Percentiles rank a stretch among this genome's conserved stretches.
These are phyloP conservation scores for Vigna nakashimae DNA, from an alignment of 306 rosid species.

Conservation along the genomic window DNA sequence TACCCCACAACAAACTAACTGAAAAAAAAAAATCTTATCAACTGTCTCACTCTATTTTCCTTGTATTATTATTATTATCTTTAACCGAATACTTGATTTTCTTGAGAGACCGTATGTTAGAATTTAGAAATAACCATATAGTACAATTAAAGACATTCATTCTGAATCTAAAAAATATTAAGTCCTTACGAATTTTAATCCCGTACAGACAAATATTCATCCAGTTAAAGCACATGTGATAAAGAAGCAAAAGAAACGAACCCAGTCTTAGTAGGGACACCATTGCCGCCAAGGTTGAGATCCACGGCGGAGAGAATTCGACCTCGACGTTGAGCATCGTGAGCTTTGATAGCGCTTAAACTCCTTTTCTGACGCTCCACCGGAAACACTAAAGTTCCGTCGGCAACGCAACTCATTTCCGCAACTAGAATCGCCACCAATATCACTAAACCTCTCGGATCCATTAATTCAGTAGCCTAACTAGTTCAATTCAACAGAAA, in stretches of 20 bases:
- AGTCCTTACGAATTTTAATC: not conserved
- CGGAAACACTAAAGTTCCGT: constrained; percentile 67
- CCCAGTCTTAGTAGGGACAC: constrained; percentile 79
- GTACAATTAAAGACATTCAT: too few relatives aligned
- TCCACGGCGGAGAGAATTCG: constrained; percentile 81
- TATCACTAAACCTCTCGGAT: constrained; percentile 52
- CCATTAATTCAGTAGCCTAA: constrained; percentile 51
- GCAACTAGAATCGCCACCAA: constrained; percentile 48
- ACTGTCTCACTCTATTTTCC: not conserved
- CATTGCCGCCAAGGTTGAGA: constrained; percentile 86
- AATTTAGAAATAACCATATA: too few relatives aligned
- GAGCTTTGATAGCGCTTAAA: constrained; percentile 64
- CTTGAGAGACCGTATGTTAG: not conserved
- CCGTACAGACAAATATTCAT: not conserved
- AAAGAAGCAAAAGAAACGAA: constrained; percentile 22
- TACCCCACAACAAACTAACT: not conserved
- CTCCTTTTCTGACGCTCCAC: constrained; percentile 60
- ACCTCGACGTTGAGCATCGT: constrained; percentile 72
- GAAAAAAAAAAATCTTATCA: not conserved
- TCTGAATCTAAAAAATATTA: too few relatives aligned
- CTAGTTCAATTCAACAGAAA: constrained; percentile 5
- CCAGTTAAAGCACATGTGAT: not conserved
- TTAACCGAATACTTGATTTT: too few relatives aligned
- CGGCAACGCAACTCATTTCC: constrained; percentile 44
- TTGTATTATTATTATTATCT: too few relatives aligned